Evolutionary conservation across 257 asterid species (phyloP).

Genomic region (Osmanthus fragrans): DNA sequence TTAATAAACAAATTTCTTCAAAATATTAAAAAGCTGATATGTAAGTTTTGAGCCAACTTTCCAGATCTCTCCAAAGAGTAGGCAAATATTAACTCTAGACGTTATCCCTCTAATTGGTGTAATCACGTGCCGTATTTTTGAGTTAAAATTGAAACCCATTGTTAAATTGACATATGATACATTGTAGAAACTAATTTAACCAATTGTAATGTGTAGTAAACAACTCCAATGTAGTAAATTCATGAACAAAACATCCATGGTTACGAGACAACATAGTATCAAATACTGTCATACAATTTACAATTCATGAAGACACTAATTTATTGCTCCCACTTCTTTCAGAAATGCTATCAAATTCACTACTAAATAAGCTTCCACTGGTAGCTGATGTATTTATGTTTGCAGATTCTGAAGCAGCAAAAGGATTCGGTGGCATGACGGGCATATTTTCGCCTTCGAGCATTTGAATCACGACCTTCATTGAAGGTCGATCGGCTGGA

Average conservation of each 20-base stretch:
- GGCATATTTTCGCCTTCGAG: constrained; percentile 57
- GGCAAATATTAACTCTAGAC: too few relatives aligned
- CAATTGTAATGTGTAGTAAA: neutral
- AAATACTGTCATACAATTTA: neutral
- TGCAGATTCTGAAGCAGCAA: constrained; percentile 38
- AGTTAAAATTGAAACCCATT: too few relatives aligned
- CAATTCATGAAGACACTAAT: neutral
- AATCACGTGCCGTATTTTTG: too few relatives aligned
- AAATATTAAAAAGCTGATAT: too few relatives aligned
- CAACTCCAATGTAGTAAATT: neutral
- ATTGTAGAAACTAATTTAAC: too few relatives aligned
- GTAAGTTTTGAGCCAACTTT: too few relatives aligned
- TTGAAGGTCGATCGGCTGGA: constrained; percentile 75
- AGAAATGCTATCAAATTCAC: constrained; percentile 24
- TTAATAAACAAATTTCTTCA: too few relatives aligned
- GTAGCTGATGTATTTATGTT: constrained; percentile 24
- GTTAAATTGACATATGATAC: too few relatives aligned
- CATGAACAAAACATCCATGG: neutral
- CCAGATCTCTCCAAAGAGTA: too few relatives aligned
- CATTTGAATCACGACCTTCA: constrained; percentile 72
- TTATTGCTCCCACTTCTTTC: constrained; percentile 9
- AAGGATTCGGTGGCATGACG: constrained; percentile 75
- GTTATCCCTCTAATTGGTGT: too few relatives aligned
- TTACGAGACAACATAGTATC: neutral
- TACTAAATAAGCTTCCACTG: constrained; percentile 27